Base-by-base conservation (phyloP, 1,284 basidiomycete genomes). In the Marasmius oreades region DNA sequence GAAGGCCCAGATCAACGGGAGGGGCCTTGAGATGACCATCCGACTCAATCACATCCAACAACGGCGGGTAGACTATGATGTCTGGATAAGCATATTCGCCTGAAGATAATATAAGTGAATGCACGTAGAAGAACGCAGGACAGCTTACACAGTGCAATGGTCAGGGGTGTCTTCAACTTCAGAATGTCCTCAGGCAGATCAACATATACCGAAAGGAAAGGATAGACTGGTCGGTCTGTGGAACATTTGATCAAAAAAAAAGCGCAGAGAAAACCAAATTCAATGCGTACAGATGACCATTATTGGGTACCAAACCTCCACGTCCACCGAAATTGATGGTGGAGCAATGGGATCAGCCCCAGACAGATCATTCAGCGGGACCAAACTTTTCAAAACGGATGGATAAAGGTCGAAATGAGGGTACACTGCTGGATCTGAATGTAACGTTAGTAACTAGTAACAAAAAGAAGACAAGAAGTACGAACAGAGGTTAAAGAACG, bases 391-490 rank as follows among this genome's bases (percentile, higher is more conserved):
- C 26, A 16, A 39, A 45, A 16, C 47, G 33, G 50, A 45, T 34
- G 71, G 70, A 57, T 73, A 73, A 39, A 73, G 57, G 28, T 64
- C 57, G 39, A 74, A 61, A 58, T 69, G 59, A n/a, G 74, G 73
- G 62, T 77, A 77, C n/a, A 72, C 73, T n/a, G 73, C 60, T 39
- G 73, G 71, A 61, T 77, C 75, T 71, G 57, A 23, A 26, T 18
- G 10, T 18, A 24, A 26, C 11, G 31, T 37, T 36, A 14, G 47
- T 18, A 14, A 46, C 37, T 37, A 33, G 26, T 22, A 20, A 20
- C 28, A 28, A 28, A n/a, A 46, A 11, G 11, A 42, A 33, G 7
- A n/a, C 22, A 39, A n/a, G 7, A 23, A 26, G 24, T n/a, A 34
- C 48, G 10, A n/a, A 54, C 52, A 54, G 5, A 54, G n/a, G 23